Conservation (phyloP, 2,329 filamentous ascomycete species). For the Pochonia chlamydosporia region DNA sequence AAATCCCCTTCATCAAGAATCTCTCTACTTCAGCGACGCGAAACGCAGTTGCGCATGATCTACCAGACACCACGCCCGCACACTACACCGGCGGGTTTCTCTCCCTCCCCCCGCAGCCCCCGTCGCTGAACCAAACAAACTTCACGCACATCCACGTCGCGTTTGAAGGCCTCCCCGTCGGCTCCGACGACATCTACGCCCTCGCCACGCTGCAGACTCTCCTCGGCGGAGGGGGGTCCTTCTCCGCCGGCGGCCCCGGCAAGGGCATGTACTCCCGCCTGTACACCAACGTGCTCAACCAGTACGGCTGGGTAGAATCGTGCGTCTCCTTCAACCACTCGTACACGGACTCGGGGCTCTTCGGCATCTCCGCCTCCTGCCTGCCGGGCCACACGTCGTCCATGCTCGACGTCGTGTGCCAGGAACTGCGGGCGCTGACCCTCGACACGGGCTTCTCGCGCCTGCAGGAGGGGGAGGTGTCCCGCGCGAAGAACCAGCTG, state of each 20-base stretch:
- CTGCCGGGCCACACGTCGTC: constrained; percentile 67
- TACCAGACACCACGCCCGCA: constrained; percentile 42
- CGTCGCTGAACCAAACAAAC: constrained; percentile 69
- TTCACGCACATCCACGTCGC: constrained; percentile 93
- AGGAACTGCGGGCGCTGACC: constrained; percentile 74
- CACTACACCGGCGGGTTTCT: constrained; percentile 94
- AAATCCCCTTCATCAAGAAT: constrained; percentile 85
- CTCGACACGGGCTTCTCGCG: constrained; percentile 68
- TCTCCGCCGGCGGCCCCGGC: constrained; percentile 91
- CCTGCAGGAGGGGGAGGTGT: constrained; percentile 72
- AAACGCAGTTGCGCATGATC: constrained; percentile 55
- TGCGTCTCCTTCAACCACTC: constrained; percentile 96
- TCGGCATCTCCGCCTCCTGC: constrained; percentile 87
- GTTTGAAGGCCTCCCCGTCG: constrained; percentile 90
- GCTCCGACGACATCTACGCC: constrained; percentile 89
- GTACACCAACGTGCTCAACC: constrained; percentile 96
- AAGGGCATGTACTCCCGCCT: constrained; percentile 99
- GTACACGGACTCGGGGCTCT: constrained; percentile 92
- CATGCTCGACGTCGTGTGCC: constrained; percentile 95
- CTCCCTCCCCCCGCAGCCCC: constrained; percentile 73
- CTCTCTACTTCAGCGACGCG: constrained; percentile 68
- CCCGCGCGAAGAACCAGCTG: constrained; percentile 94
- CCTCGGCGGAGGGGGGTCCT: constrained; percentile 91
- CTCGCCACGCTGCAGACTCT: constrained; percentile 93
- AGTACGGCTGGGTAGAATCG: constrained; percentile 94